Base-by-base conservation (phyloP, 2,329 filamentous ascomycete species). In the Diplodia seriata region DNA sequence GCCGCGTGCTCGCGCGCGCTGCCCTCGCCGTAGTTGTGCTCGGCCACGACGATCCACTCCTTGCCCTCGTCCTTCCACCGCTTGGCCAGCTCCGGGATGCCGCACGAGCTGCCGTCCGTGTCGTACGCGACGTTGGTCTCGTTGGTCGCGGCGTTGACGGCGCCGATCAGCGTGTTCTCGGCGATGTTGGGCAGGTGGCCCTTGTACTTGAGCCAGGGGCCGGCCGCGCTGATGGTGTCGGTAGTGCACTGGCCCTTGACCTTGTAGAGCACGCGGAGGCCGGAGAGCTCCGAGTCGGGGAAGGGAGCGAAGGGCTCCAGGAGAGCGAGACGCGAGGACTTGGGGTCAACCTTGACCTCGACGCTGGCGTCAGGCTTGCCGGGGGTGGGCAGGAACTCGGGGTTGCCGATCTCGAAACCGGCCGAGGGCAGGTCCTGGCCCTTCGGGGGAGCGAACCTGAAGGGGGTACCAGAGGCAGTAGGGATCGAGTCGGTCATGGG, bases 141-240 rank as follows among this genome's bases (percentile, higher is more conserved):
- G 73, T 90, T 91, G 0, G 94, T 99, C 70, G 92, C 92, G 53
- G 91, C 93, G 80, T 97, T 97, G 77, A 94, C 86, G 69, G 95
- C 95, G 66, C 93, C 95, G 81, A 97, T 97, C 72, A 99, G 88
- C 2, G 95, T 99, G 86, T 99, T 99, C 77, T 93, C 93, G 73
- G 90, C 91, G 80, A 99, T 99, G 85, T 99, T 99, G 79, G 95
- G 93, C 70, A 99, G 88, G 81, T 99, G 95, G 70, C 95, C 95
- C 85, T 98, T 98, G 88, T 98, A 99, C 82, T 98, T 98, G 73
- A 99, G 88, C 94, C 94, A 98, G 18, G 94, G 94, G 6, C 94
- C 94, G 0, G 94, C 94, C 40, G 94, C 94, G 47, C 94, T 98
- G 81, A 99, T 99, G 74, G 95, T 98, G 81, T 99, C 95, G 53